Base-by-base conservation (phyloP, 1,139 yeast species). In the Komagataea norvegica region DNA sequence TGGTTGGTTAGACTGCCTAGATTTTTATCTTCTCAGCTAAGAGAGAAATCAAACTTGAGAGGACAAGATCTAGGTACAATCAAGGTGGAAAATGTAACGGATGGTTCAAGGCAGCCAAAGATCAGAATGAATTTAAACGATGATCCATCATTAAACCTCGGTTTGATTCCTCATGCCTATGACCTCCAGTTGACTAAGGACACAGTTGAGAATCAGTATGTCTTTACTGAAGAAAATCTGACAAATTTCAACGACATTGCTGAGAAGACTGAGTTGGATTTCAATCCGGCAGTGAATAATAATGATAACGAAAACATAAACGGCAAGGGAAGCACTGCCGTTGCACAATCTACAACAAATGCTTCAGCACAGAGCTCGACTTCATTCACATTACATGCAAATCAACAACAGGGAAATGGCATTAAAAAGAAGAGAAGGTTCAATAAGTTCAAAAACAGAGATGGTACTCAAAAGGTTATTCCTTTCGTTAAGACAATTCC, bases 1-100 rank as follows among this genome's bases (percentile, higher is more conserved):
- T 91, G 98, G 98, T 67, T 91, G 21, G 95, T 91, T 20, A 77
- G 94, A 51, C 65, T 91, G 51, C 97, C 98, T 5, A 77, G 85
- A 54, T 88, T 87, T 55, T 67, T 91, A 45, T 84, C 94, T 34
- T 88, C 82, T 36, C 71, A 75, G 48, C 88, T 96, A 95, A 73
- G 79, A 40, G 72, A 81, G 45, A 71, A 76, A 32, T 77, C 71
- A 13, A 66, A 66, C 26, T 61, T 83, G 43, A 70, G 77, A 42
- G 93, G 96, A 2, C 78, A 82, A 52, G 81, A 79, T 47, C 64
- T 91, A 45, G 98, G 96, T 9, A 78, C 77, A 48, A 86, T 91
- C 20, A 78, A 83, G 54, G 85, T 89, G 43, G 73, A 74, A 47
- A 72, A 73, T 17, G 64, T 66, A 36, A 54, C 47, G n/a, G 59